Percentiles rank a stretch among this genome's conserved stretches.
Conservation (phyloP, 2,329 filamentous ascomycete genomes). For the Davidsoniella australis region DNA sequence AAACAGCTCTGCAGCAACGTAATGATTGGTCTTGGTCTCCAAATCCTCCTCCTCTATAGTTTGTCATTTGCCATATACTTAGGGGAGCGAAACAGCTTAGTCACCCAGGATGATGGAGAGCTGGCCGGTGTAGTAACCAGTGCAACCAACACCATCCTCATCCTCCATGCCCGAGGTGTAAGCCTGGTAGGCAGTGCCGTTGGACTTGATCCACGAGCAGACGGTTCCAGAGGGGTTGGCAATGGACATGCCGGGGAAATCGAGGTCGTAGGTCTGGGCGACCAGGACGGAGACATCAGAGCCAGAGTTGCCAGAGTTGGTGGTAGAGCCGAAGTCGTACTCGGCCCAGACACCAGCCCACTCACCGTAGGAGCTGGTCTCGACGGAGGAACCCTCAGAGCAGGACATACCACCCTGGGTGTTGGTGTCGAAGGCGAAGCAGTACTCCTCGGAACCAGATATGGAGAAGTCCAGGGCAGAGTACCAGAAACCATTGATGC, state of each 20-base stretch:
- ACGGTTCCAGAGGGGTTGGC: constrained; percentile 21
- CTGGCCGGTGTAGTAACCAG: constrained; percentile 19
- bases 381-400: constrained; percentile 18
- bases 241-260: constrained; percentile 22
- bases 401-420: constrained; percentile 33
- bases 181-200: constrained; percentile 22
- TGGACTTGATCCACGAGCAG: constrained; percentile 26
- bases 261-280: constrained; percentile 19
- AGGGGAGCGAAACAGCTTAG: not conserved
- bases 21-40: not conserved
- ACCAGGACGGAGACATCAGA: constrained; percentile 34
- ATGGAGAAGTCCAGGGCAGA: constrained; percentile 27
- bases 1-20: constrained; percentile 1
- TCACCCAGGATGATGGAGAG: constrained; percentile 20
- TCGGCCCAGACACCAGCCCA: constrained; percentile 31
- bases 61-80: constrained; percentile 1
- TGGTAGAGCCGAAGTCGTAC: constrained; percentile 28
- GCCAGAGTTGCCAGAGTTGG: constrained; percentile 33
- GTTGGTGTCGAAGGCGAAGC: constrained; percentile 29
- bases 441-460: constrained; percentile 21
- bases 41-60: not conserved
- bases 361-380: constrained; percentile 23
- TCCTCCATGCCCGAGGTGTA: constrained; percentile 23
- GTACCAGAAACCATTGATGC: constrained; percentile 32
- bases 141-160: constrained; percentile 25